Percentiles rank a stretch among this genome's conserved stretches.
Evolutionary conservation across 768 basidiomycete species (phyloP).

Genomic region (Tylopilus intermedius): DNA sequence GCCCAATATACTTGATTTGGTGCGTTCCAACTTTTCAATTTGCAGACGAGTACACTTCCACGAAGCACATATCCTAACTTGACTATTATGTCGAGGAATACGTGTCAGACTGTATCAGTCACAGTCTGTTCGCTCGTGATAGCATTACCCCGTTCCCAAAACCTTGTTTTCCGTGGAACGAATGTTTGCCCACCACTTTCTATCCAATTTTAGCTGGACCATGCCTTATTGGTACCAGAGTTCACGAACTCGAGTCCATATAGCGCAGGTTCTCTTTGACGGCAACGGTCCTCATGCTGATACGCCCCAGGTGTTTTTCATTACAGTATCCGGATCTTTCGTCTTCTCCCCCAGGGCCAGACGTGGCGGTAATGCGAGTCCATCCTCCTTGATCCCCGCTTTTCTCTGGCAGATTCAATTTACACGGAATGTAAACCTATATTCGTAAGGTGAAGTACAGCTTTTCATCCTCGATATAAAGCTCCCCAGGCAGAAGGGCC

Average conservation of each 20-base stretch:
- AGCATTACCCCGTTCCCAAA: neutral
- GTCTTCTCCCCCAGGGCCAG: neutral
- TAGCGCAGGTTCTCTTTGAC: neutral
- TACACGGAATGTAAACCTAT: neutral
- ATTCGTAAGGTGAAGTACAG: neutral
- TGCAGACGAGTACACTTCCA: neutral
- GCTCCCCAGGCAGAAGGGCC: neutral
- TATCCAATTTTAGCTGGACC: neutral
- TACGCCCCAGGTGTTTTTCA: conserved; percentile 2
- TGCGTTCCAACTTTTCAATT: neutral
- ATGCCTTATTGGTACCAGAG: neutral
- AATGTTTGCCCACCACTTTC: neutral
- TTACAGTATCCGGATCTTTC: neutral
- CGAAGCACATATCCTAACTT: neutral
- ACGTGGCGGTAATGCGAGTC: neutral
- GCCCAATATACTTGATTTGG: neutral
- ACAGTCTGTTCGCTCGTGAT: neutral
- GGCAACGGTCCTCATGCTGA: neutral
- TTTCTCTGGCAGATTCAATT: neutral
- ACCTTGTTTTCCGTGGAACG: neutral
- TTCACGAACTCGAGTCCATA: neutral
- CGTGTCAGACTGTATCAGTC: neutral
- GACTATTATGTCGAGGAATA: neutral
- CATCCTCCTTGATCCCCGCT: neutral
- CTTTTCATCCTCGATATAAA: neutral